Base-by-base conservation (phyloP, 192 early-diverging fungal species). In the Coemansia aciculifera region DNA sequence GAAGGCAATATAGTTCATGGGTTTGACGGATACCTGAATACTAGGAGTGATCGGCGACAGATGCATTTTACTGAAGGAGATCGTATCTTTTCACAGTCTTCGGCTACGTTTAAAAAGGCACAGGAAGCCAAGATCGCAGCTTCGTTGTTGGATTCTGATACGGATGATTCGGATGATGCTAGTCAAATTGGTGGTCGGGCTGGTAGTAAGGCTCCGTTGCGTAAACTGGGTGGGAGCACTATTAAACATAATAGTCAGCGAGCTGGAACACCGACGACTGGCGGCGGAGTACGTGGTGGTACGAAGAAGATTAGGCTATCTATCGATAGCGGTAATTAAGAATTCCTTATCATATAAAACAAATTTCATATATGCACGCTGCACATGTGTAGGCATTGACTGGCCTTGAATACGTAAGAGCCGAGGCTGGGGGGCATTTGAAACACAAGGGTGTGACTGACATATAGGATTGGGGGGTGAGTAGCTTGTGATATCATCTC, bases 1-100 rank as follows among this genome's bases (percentile, higher is more conserved):
- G 87, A 90, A 23, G 95, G 95, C 32, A 97, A 97, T 68, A 90
- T 97, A 63, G 90, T 95, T 43, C 83, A 87, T 39, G 95, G 95
- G 1, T 97, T 95, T 63, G 94, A 95, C 11, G 92, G 91, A 1
- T 97, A 97, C 69, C 75, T 95, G 56, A 87, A 83, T 49, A 86
- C 79, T 27, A 78, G 86, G 5, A 81, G 85, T 32, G 81, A 86
- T 24, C 85, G 87, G 60, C 87, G 89, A 52, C 68, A 78, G 64
- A 61, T 69, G 54, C 90, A 90, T 64, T 88, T 94, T 66, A 86
- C 81, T 1, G 93, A 95, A 13, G 81, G 83, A 0, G 95, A 97
- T 54, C 86, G 95, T 62, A 84, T 97, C 37, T 97, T 97, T 61
- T 95, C 93, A 9, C 77, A 89, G 79, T 92, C 90, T 15, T 87